phyloP scores from a whole-genome alignment of 164 flowering plant species.

The Litsea cubeba region DNA sequence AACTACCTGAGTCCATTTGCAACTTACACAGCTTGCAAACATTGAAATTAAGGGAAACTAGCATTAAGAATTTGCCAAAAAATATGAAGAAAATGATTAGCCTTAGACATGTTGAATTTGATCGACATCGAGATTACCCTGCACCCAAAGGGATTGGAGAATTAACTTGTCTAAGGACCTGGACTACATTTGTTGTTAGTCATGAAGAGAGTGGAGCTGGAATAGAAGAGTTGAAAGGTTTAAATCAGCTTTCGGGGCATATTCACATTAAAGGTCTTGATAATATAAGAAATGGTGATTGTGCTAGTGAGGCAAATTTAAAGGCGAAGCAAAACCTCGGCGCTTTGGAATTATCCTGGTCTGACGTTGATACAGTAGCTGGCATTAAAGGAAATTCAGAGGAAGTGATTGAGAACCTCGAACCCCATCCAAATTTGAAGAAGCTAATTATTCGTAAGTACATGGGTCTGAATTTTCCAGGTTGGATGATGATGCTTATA shows the following conservation, averaged over 20 bases:
- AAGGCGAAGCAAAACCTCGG: not conserved
- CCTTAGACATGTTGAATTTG: too few relatives aligned
- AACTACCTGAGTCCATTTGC: too few relatives aligned
- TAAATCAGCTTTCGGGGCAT: not conserved
- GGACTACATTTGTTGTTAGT: not conserved
- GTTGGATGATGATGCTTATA: not conserved
- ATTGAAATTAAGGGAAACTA: too few relatives aligned
- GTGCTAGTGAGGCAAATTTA: not conserved
- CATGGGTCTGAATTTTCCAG: not conserved
- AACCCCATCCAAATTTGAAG: constrained; percentile 7
- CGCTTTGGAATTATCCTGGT: not conserved
- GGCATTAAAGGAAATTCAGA: not conserved
- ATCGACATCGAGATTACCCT: too few relatives aligned
- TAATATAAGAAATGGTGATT: not conserved
- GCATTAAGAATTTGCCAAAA: too few relatives aligned
- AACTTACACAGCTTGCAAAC: too few relatives aligned
- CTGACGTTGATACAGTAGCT: too few relatives aligned
- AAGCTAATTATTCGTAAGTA: not conserved
- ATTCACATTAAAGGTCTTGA: not conserved
- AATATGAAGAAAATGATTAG: too few relatives aligned
- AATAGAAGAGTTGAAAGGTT: not conserved
- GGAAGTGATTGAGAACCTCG: not conserved
- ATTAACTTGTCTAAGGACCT: not conserved
- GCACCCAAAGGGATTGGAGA: not conserved
- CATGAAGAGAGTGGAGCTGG: not conserved